Conservation (phyloP, 139 green algal genomes). For the Tetradesmus lagerheimii region DNA sequence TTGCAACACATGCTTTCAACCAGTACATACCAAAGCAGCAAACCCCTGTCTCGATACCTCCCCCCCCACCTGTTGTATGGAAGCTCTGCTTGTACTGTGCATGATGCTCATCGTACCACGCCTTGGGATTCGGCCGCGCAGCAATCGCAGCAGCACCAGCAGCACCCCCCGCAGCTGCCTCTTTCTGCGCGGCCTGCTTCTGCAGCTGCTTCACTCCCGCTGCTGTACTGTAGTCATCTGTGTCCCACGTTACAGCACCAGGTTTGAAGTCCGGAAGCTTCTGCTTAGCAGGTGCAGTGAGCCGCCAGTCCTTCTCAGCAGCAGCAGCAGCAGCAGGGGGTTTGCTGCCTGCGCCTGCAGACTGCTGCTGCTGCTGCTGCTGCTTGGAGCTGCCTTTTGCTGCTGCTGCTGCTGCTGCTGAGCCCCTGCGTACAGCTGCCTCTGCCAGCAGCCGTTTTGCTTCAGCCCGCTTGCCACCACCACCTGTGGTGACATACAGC, state of each 20-base stretch:
- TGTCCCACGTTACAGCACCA: slow-evolving; percentile 91
- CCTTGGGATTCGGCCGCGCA: slow-evolving; percentile 49
- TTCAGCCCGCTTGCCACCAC: slow-evolving; percentile 67
- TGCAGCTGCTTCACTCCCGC: slow-evolving; percentile 38
- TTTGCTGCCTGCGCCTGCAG: slow-evolving; percentile 7
- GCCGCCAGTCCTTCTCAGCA: slow-evolving; percentile 65
- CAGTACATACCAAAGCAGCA: too few relatives aligned
- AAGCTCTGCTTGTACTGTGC: slow-evolving; percentile 50
- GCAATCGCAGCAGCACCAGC: slow-evolving; percentile 28
- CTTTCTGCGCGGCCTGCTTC: slow-evolving; percentile 38
- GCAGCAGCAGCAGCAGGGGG: slow-evolving; percentile 1
- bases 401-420: slow-evolving; percentile 19
- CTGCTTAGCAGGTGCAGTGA: slow-evolving; percentile 61
- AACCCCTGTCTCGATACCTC: too few relatives aligned
- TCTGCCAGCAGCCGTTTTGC: slow-evolving; percentile 74
- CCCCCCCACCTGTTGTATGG: slow-evolving; percentile 49
- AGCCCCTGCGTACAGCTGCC: slow-evolving; percentile 55
- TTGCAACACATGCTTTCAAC: too few relatives aligned
- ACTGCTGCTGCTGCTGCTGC: not conserved
- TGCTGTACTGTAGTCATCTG: slow-evolving; percentile 68
- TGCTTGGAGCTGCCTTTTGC: not conserved
- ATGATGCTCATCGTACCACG: slow-evolving; percentile 42
- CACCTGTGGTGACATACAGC: slow-evolving; percentile 18
- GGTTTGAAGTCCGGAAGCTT: slow-evolving; percentile 81
- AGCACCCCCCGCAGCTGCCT: slow-evolving; percentile 8